phyloP scores from a whole-genome alignment of 2,329 filamentous ascomycete genomes.

The Fusarium multiceps region DNA sequence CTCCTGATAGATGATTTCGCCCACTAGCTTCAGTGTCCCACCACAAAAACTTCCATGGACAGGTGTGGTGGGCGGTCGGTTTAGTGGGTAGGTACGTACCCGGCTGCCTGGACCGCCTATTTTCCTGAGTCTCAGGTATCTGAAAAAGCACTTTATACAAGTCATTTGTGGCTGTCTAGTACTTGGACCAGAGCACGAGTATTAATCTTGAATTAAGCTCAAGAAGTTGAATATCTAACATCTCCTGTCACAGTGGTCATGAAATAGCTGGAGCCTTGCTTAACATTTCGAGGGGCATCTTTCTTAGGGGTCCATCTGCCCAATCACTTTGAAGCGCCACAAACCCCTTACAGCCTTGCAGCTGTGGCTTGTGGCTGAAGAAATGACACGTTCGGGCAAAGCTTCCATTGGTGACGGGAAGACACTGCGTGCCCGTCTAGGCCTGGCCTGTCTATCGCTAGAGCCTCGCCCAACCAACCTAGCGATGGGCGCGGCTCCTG shows the following conservation, averaged over 20 bases:
- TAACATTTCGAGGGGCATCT: constrained; percentile 19
- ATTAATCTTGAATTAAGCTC: background rate
- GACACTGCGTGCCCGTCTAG: constrained; percentile 6
- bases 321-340: constrained; percentile 28
- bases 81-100: constrained; percentile 46
- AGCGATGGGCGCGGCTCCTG: constrained; percentile 15
- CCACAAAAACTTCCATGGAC: constrained; percentile 45
- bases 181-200: no score
- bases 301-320: constrained; percentile 1
- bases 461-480: constrained; percentile 16
- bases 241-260: background rate
- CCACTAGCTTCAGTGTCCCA: constrained; percentile 42
- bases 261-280: constrained; percentile 8
- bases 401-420: constrained; percentile 16
- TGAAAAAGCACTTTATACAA: background rate
- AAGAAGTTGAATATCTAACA: background rate
- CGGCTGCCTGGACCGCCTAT: constrained; percentile 24
- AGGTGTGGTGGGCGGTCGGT: constrained; percentile 36
- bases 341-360: constrained; percentile 32
- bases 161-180: background rate
- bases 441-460: constrained; percentile 10
- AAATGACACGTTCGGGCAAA: background rate
- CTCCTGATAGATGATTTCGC: constrained; percentile 39
- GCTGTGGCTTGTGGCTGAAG: constrained; percentile 22
- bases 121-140: background rate